Base-by-base conservation (phyloP, 768 basidiomycete genomes). In the Dacryopinax spathularia region DNA sequence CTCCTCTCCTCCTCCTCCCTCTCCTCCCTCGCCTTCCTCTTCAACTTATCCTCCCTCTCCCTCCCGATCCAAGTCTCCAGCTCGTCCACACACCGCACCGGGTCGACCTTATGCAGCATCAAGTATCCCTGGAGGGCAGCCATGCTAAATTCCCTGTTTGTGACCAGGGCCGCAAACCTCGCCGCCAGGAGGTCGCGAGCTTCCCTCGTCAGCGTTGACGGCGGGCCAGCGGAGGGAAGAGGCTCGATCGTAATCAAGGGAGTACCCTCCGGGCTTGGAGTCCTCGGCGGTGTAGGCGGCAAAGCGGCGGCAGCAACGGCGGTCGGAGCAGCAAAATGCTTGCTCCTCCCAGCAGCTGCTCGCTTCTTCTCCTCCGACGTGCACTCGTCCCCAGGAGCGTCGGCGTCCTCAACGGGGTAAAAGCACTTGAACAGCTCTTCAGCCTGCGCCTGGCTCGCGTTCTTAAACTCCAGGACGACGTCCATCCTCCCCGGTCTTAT, bases 401-500 rank as follows among this genome's bases (percentile, higher is more conserved):
- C 64, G 61, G 78, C 67, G 1, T 80, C 76, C 64, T 76, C 84
- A 36, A 72, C 71, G 16, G 83, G 74, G 70, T 84, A 91, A 75
- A 91, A 91, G 63, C 80, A 77, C 33, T 75, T 79, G 72, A 83
- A 91, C 6, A 91, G 75, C 68, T 84, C 82, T 34, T 73, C 73
- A 1, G 84, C 84, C 67, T 90, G 88, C 73, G 79, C 82, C 64
- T 75, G 79, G 70, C 84, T 87, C 15, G 89, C 85, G n/a, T 84
- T 77, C 69, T 81, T 81, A 74, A 89, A 90, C 70, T 89, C 84
- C 64, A 91, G 75, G 67, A 88, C 86, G 20, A 89, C 70, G 70
- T 91, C 88, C 83, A 91, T 85, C 13, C 89, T 83, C 27, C 89
- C 89, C 0, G 88, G 85, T 41, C 89, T 83, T 68, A 80, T 81